phyloP scores from a whole-genome alignment of 208 protist genomes.

The Leishmania aethiopica region DNA sequence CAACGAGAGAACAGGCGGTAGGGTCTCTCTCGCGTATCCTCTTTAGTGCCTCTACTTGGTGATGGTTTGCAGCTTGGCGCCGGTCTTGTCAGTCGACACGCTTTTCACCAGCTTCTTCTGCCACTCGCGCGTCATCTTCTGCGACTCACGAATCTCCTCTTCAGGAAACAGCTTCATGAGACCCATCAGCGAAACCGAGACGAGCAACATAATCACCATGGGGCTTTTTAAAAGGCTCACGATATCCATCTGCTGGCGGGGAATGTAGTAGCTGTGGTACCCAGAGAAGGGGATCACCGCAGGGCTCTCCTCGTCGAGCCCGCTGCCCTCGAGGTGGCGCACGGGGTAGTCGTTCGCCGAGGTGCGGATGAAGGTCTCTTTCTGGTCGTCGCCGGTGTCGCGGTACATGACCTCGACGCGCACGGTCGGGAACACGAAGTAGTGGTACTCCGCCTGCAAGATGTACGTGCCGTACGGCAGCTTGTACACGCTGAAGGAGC shows the following conservation, averaged over 20 bases:
- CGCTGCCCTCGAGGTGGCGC: constrained; percentile 63
- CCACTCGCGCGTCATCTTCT: constrained; percentile 66
- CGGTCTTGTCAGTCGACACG: constrained; percentile 21
- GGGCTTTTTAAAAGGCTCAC: constrained; percentile 73
- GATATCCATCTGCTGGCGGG: constrained; percentile 74
- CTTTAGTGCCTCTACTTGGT: not conserved
- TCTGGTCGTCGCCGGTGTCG: constrained; percentile 25
- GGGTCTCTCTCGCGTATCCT: not conserved
- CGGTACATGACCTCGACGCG: constrained; percentile 71
- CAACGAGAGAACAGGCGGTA: not conserved
- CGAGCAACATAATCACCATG: constrained; percentile 83
- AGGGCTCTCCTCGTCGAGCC: constrained; percentile 68
- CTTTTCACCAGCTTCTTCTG: constrained; percentile 55
- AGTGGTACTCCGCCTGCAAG: constrained; percentile 77
- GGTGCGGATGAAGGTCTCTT: constrained; percentile 54
- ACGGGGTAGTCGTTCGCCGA: constrained; percentile 73
- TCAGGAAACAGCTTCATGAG: constrained; percentile 82
- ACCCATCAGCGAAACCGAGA: constrained; percentile 59
- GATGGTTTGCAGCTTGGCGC: not conserved
- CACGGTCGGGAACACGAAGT: constrained; percentile 82
- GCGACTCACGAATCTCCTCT: constrained; percentile 75
- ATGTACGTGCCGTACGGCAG: constrained; percentile 84
- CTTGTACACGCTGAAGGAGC: constrained; percentile 71
- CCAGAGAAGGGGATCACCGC: constrained; percentile 57
- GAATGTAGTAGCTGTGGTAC: constrained; percentile 73